Conservation (phyloP, 345 rosid genomes). For the Raphanus sativus region DNA sequence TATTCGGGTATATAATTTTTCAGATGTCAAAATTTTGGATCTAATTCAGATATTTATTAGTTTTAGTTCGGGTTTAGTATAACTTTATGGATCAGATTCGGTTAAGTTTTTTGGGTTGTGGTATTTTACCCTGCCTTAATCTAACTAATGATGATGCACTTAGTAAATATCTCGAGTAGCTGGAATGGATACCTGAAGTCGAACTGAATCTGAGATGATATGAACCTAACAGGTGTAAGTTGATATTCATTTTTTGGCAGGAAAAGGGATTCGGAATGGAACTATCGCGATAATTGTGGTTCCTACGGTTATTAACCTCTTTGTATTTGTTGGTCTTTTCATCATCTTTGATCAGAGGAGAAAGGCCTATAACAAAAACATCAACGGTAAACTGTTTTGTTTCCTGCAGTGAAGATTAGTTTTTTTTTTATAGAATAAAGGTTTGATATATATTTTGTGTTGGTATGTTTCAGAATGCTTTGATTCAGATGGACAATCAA, state of each 20-base stretch:
- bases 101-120: too few relatives aligned
- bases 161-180: too few relatives aligned
- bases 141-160: too few relatives aligned
- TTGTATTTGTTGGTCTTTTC: constrained; percentile 13
- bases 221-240: too few relatives aligned
- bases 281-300: constrained; percentile 31
- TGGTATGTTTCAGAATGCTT: constrained; percentile 14
- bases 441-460: not conserved
- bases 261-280: constrained; percentile 9
- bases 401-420: not conserved
- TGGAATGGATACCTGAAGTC: too few relatives aligned
- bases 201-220: too few relatives aligned
- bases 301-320: constrained; percentile 14
- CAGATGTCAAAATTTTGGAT: too few relatives aligned
- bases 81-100: too few relatives aligned
- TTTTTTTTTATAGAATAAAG: not conserved
- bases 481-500: constrained; percentile 7
- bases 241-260: not conserved
- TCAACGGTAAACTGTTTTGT: constrained; percentile 5
- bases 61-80: too few relatives aligned
- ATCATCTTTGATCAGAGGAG: not conserved
- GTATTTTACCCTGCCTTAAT: too few relatives aligned
- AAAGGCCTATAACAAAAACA: not conserved
- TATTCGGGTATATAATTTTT: too few relatives aligned
- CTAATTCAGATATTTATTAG: too few relatives aligned